Evolutionary conservation across 1,139 yeast species (phyloP).

Genomic region (Kluyveromyces sp.): DNA sequence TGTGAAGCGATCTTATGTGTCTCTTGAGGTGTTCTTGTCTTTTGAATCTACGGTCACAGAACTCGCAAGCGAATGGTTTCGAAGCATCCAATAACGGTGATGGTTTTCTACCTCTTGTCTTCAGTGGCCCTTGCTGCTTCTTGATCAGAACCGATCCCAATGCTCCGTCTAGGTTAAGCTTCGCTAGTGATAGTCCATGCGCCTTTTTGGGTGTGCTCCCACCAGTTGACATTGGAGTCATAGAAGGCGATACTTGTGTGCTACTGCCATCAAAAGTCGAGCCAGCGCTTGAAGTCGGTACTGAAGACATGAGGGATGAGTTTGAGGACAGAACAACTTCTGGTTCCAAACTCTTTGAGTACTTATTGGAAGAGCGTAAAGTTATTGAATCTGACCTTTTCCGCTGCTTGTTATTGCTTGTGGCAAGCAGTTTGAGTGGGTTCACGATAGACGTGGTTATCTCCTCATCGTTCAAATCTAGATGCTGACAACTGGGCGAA

Average conservation of each 20-base stretch:
- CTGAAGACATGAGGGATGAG: conserved; percentile 2
- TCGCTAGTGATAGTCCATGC: background rate
- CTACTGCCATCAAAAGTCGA: background rate
- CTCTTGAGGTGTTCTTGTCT: conserved; percentile 76
- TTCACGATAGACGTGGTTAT: conserved; percentile 3
- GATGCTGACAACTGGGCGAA: background rate
- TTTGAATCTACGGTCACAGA: conserved; percentile 56
- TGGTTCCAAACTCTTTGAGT: conserved; percentile 4
- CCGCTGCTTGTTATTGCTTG: background rate
- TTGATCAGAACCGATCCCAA: conserved; percentile 6
- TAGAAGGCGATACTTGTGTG: background rate
- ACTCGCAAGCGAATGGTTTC: conserved; percentile 35
- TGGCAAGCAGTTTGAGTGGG: conserved; percentile 6
- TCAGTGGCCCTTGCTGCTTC: conserved; percentile 23
- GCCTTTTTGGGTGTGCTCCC: background rate
- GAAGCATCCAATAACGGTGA: conserved; percentile 33
- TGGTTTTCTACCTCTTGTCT: conserved; percentile 37
- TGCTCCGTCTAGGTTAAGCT: background rate
- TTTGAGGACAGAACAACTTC: conserved; percentile 5
- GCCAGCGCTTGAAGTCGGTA: background rate
- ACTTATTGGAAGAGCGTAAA: conserved; percentile 1
- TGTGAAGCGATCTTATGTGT: conserved; percentile 67
- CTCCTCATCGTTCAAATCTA: background rate
- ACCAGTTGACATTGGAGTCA: background rate
- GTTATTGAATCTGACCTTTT: background rate